Percentiles rank a stretch among this genome's conserved stretches.
Evolutionary conservation across 768 basidiomycete genomes (phyloP).

Genomic region (Boletellus sp.): DNA sequence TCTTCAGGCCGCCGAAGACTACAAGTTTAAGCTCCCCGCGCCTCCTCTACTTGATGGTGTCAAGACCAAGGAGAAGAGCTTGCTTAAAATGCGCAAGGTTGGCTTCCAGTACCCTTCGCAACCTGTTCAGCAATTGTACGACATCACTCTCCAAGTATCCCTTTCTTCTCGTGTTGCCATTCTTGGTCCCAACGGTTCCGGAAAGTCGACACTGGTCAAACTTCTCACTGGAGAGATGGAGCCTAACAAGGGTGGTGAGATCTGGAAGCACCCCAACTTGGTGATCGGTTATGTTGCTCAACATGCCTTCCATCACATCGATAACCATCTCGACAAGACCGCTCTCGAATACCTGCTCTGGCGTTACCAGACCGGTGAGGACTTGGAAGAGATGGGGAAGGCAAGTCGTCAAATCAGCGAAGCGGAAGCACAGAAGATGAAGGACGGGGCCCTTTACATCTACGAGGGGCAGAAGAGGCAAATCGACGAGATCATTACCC

Average conservation of each 20-base stretch:
- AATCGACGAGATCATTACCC: constrained; percentile 85
- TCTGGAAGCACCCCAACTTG: constrained; percentile 99
- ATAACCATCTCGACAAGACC: constrained; percentile 97
- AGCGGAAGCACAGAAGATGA: constrained; percentile 93
- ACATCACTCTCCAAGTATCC: constrained; percentile 95
- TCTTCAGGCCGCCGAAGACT: constrained; percentile 92
- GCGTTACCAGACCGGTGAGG: constrained; percentile 99
- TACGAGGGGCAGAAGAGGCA: constrained; percentile 92
- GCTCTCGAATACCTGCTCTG: constrained; percentile 99
- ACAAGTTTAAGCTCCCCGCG: constrained; percentile 97
- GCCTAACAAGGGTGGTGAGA: constrained; percentile 92
- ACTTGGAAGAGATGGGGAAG: constrained; percentile 95
- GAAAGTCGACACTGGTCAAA: constrained; percentile 96
- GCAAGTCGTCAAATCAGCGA: constrained; percentile 82
- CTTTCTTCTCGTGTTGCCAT: constrained; percentile 97
- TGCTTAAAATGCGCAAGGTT: constrained; percentile 97
- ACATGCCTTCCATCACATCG: constrained; percentile 99
- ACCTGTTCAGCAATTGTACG: constrained; percentile 83
- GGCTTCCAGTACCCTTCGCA: constrained; percentile 94
- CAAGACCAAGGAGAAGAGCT: constrained; percentile 98
- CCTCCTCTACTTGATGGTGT: constrained; percentile 98
- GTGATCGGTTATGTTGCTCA: constrained; percentile 99
- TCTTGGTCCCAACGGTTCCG: constrained; percentile 98
- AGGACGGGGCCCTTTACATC: constrained; percentile 82
- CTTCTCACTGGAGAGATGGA: constrained; percentile 96